Evolutionary conservation across 108 stramenopile genomes (phyloP), one percentile per base, ranked within the genome.

Genomic region (Craspedostauros australis): DNA sequence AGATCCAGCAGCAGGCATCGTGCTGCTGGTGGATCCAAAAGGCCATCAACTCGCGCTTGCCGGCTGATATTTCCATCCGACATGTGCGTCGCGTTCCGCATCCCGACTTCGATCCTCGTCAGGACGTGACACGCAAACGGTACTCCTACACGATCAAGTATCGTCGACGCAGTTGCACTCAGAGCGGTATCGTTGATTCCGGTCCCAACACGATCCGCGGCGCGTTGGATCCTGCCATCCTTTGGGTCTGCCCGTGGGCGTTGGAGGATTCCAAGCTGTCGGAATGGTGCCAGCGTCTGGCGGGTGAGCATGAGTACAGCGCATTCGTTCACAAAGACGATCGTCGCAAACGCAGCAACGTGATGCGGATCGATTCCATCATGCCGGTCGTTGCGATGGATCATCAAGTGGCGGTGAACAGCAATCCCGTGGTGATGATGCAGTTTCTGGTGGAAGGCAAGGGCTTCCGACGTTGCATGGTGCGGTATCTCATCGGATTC

Each of bases 381-480:
- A 46, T 33, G 5, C n/a, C n/a, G n/a, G n/a, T n/a, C n/a, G n/a
- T n/a, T n/a, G n/a, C n/a, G n/a, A n/a, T n/a, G n/a, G n/a, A n/a
- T n/a, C n/a, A n/a, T n/a, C n/a, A n/a, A n/a, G n/a, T n/a, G n/a
- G 55, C 58, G 15, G 62, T 52, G 27, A 54, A 59, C 23, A 26
- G 40, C 53, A 57, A 74, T 40, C 74, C 75, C 3, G 42, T 82
- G 9, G 49, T 82, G 39, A 66, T 68, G 52, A 75, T 66, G 18
- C 68, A 63, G 37, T 84, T 90, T 53, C 26, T 46, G 18, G 53
- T 83, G 3, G 58, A 79, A 53, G 79, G 80, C 7, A 76, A 77
- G 48, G 84, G 88, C 18, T 90, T 90, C 64, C 76, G 78, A 20
- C 53, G 88, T 29, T 75, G 77, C 9, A 82, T 83, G 84, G 79